Conservation (phyloP, 805 yeast genomes). For the Pichia nanzhaoensis region DNA sequence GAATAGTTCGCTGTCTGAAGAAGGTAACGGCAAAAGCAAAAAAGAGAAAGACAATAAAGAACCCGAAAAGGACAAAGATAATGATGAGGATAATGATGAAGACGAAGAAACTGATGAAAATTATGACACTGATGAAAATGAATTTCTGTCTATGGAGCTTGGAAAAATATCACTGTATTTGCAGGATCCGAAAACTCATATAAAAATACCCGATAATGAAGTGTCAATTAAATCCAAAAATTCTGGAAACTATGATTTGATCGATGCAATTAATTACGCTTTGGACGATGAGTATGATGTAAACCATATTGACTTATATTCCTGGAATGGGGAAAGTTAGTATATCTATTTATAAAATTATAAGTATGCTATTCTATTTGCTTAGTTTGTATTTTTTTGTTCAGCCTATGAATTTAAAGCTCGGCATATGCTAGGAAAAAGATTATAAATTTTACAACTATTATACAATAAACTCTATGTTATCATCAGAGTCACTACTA, state of each 20-base stretch:
- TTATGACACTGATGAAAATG: background rate
- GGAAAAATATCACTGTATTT: constrained; percentile 5
- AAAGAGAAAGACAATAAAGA: constrained; percentile 1
- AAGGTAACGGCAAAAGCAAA: background rate
- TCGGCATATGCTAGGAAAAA: too few species aligned
- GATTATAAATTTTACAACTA: too few species aligned
- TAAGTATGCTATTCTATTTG: background rate
- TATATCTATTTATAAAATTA: background rate
- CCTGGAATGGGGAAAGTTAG: constrained; percentile 1
- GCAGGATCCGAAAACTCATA: background rate
- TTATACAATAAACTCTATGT: constrained; percentile 12
- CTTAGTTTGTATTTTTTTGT: constrained; percentile 1
- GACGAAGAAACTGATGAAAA: constrained; percentile 1
- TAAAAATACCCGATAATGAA: background rate
- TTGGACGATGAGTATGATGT: constrained; percentile 11
- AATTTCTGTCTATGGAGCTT: constrained; percentile 6
- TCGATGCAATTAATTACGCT: constrained; percentile 13
- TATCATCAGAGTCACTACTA: constrained; percentile 15
- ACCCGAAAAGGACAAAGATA: constrained; percentile 4
- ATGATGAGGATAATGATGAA: background rate
- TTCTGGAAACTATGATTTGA: constrained; percentile 6
- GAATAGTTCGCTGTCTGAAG: background rate
- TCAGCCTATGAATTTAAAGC: constrained; percentile 3
- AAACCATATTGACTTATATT: background rate
- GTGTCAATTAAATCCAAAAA: constrained; percentile 5